A percentile compares a stretch with the other conserved stretches of the same genome.
Evolutionary conservation across 2,329 filamentous ascomycete genomes (phyloP).

Genomic region (Ophiosphaerella korrae): DNA sequence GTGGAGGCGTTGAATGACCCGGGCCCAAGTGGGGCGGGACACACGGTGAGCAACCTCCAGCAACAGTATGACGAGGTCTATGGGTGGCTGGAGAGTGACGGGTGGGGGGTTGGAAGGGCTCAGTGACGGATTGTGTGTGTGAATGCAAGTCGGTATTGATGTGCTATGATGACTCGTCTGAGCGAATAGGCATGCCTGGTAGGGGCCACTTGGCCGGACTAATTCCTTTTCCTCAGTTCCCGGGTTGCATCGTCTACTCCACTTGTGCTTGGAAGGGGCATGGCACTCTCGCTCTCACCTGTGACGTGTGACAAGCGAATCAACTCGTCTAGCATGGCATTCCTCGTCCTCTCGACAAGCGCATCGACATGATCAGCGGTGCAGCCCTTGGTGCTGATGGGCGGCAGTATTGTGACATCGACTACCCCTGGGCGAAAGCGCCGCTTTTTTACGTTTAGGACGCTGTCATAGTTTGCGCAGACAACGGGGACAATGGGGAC

Average conservation of each 20-base stretch:
- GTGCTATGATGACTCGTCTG: too few relatives aligned
- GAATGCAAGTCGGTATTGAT: neutral
- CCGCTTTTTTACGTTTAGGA: slow-evolving; percentile 53
- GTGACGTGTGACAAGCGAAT: slow-evolving; percentile 38
- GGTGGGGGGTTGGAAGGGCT: slow-evolving; percentile 52
- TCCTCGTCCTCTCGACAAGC: slow-evolving; percentile 37
- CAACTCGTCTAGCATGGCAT: slow-evolving; percentile 46
- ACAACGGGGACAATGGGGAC: slow-evolving; percentile 87
- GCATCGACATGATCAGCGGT: slow-evolving; percentile 42
- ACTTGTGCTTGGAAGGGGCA: slow-evolving; percentile 29
- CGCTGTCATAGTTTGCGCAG: slow-evolving; percentile 56
- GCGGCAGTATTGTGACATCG: slow-evolving; percentile 55
- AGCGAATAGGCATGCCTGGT: too few relatives aligned
- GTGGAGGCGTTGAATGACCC: slow-evolving; percentile 60
- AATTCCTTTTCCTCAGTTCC: slow-evolving; percentile 37
- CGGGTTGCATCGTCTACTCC: slow-evolving; percentile 21
- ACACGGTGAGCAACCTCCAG: slow-evolving; percentile 51
- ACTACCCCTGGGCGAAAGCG: slow-evolving; percentile 55
- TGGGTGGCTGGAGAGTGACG: slow-evolving; percentile 52
- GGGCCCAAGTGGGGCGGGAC: slow-evolving; percentile 57
- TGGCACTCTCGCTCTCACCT: slow-evolving; percentile 25
- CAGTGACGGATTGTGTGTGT: slow-evolving; percentile 8
- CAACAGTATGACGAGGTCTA: slow-evolving; percentile 57
- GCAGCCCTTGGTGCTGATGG: slow-evolving; percentile 43
- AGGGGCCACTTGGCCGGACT: neutral